Conservation (phyloP, 441 rosid species). For the Gossypium davidsonii region DNA sequence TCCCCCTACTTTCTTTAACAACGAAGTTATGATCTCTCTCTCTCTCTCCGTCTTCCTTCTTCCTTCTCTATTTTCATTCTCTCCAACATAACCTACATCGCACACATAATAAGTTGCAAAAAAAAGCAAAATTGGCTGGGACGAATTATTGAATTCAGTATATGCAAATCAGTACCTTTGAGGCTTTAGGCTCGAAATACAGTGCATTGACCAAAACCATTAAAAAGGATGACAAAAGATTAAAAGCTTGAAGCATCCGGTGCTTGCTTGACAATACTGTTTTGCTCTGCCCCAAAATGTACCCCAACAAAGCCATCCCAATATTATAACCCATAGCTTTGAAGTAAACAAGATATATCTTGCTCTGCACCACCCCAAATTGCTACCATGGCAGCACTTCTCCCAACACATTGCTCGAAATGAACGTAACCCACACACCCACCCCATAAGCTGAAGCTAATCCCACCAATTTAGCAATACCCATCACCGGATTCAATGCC, state of each 20-base stretch:
- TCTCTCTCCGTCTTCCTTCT: background rate
- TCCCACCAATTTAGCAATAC: slow-evolving; percentile 38
- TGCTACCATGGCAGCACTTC: slow-evolving; percentile 51
- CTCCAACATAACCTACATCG: background rate
- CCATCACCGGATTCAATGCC: slow-evolving; percentile 6
- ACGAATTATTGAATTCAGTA: too few relatives aligned
- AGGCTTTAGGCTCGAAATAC: slow-evolving; percentile 62
- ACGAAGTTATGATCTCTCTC: background rate
- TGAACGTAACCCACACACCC: slow-evolving; percentile 66
- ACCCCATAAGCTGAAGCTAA: slow-evolving; percentile 55
- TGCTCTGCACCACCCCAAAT: slow-evolving; percentile 76
- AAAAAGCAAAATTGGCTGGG: too few relatives aligned
- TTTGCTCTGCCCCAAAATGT: slow-evolving; percentile 30
- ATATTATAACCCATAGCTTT: slow-evolving; percentile 35
- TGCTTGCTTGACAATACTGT: slow-evolving; percentile 22
- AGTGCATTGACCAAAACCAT: slow-evolving; percentile 46
- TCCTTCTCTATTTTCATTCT: background rate
- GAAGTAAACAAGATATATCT: slow-evolving; percentile 67
- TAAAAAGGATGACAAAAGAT: slow-evolving; percentile 38
- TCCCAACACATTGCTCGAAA: slow-evolving; percentile 53
- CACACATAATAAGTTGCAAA: too few relatives aligned
- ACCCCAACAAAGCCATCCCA: slow-evolving; percentile 47
- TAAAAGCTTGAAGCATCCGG: slow-evolving; percentile 47
- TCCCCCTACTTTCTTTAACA: background rate
- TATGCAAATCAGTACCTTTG: slow-evolving; percentile 37